These are phyloP conservation scores for Pseudozyma sp. DNA, from an alignment of 1,284 basidiomycete species.

Conservation along the genomic window DNA sequence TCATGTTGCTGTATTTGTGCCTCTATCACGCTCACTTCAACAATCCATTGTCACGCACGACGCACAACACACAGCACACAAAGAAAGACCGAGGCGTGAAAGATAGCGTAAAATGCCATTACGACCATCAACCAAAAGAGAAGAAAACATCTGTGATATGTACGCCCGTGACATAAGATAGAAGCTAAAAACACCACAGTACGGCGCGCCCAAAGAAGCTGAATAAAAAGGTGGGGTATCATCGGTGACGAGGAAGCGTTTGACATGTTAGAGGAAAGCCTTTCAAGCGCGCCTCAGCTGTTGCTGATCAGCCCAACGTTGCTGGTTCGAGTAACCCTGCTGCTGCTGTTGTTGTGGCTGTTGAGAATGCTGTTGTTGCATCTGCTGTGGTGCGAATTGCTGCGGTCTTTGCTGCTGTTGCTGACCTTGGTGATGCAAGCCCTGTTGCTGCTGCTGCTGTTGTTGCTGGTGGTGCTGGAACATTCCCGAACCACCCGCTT, in stretches of 20 bases:
- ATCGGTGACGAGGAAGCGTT: background rate
- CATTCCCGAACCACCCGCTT: background rate
- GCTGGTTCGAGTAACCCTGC: background rate
- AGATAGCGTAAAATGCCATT: too few species aligned
- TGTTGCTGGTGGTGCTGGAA: slow-evolving; percentile 15
- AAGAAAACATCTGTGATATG: too few species aligned
- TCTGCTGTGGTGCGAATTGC: slow-evolving; percentile 1
- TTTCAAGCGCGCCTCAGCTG: slow-evolving; percentile 15
- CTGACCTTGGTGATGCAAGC: slow-evolving; percentile 13
- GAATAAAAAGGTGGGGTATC: background rate
- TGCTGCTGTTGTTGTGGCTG: slow-evolving; percentile 18
- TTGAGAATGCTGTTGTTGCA: slow-evolving; percentile 19
- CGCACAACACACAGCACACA: background rate
- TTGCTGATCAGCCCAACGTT: background rate
- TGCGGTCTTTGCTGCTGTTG: background rate
- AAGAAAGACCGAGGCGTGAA: background rate
- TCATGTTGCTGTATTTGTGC: slow-evolving; percentile 14
- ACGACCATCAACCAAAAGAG: too few species aligned
- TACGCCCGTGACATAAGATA: too few species aligned
- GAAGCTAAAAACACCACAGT: too few species aligned
- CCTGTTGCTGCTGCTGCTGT: slow-evolving; percentile 13
- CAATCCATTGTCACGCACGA: background rate
- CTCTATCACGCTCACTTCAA: slow-evolving; percentile 1
- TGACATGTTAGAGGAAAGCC: too few species aligned
- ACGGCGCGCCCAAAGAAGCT: too few species aligned